phyloP scores from a whole-genome alignment of 345 rosid genomes.

The Erucastrum elatum region DNA sequence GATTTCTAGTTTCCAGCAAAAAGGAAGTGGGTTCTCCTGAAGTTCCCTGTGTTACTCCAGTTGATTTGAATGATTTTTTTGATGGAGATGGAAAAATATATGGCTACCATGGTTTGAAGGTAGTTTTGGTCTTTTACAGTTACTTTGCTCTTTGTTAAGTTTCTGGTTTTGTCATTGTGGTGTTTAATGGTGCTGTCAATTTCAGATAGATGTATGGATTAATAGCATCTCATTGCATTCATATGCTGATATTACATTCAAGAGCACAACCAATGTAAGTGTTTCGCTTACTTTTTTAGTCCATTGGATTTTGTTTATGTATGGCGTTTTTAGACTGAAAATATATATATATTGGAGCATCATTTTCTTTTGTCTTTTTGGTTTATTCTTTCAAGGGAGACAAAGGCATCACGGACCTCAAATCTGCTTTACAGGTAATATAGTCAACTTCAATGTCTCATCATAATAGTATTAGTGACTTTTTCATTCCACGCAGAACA shows the following conservation, averaged over 20 bases:
- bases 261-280: slow-evolving; percentile 67
- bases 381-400: slow-evolving; percentile 54
- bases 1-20: slow-evolving; percentile 67
- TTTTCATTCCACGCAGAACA: slow-evolving; percentile 46
- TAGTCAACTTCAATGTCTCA: not conserved
- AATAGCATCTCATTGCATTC: slow-evolving; percentile 69
- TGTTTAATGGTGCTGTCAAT: not conserved
- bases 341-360: not conserved
- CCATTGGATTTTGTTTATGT: not conserved
- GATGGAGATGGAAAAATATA: slow-evolving; percentile 89
- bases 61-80: slow-evolving; percentile 73
- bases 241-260: slow-evolving; percentile 65
- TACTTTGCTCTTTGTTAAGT: slow-evolving; percentile 15
- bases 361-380: slow-evolving; percentile 11
- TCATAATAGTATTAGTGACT: slow-evolving; percentile 9
- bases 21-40: slow-evolving; percentile 73
- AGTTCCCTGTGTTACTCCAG: slow-evolving; percentile 50
- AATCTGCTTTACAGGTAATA: slow-evolving; percentile 76
- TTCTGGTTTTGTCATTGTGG: not conserved
- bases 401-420: slow-evolving; percentile 85
- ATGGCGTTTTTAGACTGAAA: not conserved
- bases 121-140: slow-evolving; percentile 35
- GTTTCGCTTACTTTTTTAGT: not conserved
- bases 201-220: slow-evolving; percentile 77
- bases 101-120: slow-evolving; percentile 84